Evolutionary conservation across 2,329 filamentous ascomycete species (phyloP).

Genomic region (Orbilia oligospora): DNA sequence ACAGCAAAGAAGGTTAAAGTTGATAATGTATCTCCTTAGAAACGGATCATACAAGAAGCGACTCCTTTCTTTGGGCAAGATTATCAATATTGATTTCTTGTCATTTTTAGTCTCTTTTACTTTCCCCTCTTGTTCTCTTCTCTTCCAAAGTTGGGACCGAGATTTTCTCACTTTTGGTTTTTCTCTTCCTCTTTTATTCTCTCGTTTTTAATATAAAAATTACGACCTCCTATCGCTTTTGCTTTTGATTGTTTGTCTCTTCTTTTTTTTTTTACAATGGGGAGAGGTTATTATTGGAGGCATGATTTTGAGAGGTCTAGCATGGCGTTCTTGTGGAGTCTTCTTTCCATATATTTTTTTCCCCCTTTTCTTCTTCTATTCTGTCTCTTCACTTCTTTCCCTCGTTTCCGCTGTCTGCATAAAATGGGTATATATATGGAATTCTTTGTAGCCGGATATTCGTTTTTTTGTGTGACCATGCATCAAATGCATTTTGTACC

Average conservation of each 20-base stretch:
- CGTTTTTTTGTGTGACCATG: too few relatives aligned
- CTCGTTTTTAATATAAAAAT: background rate
- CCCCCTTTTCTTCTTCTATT: background rate
- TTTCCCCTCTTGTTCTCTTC: background rate
- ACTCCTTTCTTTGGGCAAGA: slow-evolving; percentile 14
- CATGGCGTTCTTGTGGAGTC: slow-evolving; percentile 13
- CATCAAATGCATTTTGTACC: too few relatives aligned
- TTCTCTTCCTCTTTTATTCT: background rate
- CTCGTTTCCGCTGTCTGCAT: background rate
- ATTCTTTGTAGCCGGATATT: too few relatives aligned
- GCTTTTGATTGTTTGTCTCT: background rate
- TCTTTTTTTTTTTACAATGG: background rate
- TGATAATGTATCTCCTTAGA: slow-evolving; percentile 52
- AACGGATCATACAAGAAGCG: slow-evolving; percentile 27
- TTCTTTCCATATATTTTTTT: background rate
- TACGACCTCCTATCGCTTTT: background rate
- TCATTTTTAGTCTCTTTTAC: background rate
- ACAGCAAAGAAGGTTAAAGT: slow-evolving; percentile 79
- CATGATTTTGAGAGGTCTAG: background rate
- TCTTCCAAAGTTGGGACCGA: background rate
- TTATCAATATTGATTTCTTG: slow-evolving; percentile 15
- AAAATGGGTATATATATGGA: too few relatives aligned
- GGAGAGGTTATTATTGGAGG: slow-evolving; percentile 3
- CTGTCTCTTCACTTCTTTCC: background rate
- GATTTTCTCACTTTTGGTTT: too few relatives aligned